These are phyloP conservation scores for Lindgomyces ingoldianus DNA, from an alignment of 495 filamentous ascomycete species.

Conservation along the genomic window DNA sequence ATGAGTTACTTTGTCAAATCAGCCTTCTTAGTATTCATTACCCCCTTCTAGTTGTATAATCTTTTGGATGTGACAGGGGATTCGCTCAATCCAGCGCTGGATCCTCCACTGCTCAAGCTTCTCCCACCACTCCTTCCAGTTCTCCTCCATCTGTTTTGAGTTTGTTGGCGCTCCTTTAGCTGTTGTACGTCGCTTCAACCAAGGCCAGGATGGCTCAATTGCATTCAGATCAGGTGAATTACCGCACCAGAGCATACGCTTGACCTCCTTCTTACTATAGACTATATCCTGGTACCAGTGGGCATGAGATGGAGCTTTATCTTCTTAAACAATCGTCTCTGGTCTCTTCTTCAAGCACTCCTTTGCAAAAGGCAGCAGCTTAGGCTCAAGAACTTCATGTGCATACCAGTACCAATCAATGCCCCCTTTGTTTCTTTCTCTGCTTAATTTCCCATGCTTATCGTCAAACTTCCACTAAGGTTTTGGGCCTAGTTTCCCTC, in stretches of 20 bases:
- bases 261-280: background rate
- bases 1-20: background rate
- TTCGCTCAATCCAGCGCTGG: background rate
- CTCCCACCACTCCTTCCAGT: background rate
- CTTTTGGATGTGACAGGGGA: background rate
- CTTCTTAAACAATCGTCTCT: constrained; percentile 4
- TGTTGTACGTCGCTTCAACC: constrained; percentile 20
- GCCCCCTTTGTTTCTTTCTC: background rate
- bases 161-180: constrained; percentile 12
- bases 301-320: constrained; percentile 3
- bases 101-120: constrained; percentile 2
- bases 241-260: background rate
- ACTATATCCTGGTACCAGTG: background rate
- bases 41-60: background rate
- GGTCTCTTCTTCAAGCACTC: background rate
- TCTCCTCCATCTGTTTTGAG: background rate
- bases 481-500: background rate
- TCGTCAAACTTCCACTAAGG: constrained; percentile 10
- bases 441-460: constrained; percentile 4
- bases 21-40: background rate
- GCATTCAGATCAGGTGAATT: constrained; percentile 30
- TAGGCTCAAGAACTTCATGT: background rate
- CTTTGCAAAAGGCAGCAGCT: constrained; percentile 2
- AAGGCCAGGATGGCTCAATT: constrained; percentile 25
- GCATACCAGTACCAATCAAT: constrained; percentile 15